phyloP scores from a whole-genome alignment of 345 rosid genomes.

The Physaria fendleri region DNA sequence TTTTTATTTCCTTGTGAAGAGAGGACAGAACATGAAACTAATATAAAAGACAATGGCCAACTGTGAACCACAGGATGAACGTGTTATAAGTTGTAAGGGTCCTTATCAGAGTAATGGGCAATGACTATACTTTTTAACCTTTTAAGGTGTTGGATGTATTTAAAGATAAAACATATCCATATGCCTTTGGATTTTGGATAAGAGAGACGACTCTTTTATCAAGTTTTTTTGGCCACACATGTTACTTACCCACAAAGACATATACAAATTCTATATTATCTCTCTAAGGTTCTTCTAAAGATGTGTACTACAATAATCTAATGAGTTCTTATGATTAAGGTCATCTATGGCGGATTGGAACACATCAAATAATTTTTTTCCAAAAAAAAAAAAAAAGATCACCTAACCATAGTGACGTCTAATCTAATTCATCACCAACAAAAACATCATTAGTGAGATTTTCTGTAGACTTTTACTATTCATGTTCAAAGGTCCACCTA shows the following conservation, averaged over 20 bases:
- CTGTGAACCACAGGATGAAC: slow-evolving; percentile 39
- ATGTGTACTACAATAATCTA: neutral
- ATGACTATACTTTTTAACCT: slow-evolving; percentile 35
- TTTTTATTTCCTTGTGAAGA: neutral
- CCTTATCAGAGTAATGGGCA: slow-evolving; percentile 39
- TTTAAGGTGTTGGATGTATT: slow-evolving; percentile 10
- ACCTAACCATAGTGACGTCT: slow-evolving; percentile 10
- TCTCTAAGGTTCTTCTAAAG: neutral
- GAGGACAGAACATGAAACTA: neutral
- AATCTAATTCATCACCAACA: slow-evolving; percentile 2
- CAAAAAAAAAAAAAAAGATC: too few relatives aligned
- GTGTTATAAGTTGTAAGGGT: slow-evolving; percentile 4
- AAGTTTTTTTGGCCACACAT: slow-evolving; percentile 15
- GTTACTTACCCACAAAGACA: neutral
- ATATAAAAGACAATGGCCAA: slow-evolving; percentile 21
- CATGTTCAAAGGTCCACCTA: slow-evolving; percentile 4
- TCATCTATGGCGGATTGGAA: slow-evolving; percentile 8
- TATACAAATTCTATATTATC: neutral
- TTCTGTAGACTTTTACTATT: neutral
- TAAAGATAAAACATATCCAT: slow-evolving; percentile 19
- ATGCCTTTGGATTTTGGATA: slow-evolving; percentile 27
- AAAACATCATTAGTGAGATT: neutral
- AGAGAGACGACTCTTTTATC: slow-evolving; percentile 24
- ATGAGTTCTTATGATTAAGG: neutral
- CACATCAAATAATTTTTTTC: too few relatives aligned